A percentile compares a stretch with the other conserved stretches of the same genome.
Evolutionary conservation across 2,329 filamentous ascomycete species (phyloP).

Genomic region (Botrytis sinoallii): DNA sequence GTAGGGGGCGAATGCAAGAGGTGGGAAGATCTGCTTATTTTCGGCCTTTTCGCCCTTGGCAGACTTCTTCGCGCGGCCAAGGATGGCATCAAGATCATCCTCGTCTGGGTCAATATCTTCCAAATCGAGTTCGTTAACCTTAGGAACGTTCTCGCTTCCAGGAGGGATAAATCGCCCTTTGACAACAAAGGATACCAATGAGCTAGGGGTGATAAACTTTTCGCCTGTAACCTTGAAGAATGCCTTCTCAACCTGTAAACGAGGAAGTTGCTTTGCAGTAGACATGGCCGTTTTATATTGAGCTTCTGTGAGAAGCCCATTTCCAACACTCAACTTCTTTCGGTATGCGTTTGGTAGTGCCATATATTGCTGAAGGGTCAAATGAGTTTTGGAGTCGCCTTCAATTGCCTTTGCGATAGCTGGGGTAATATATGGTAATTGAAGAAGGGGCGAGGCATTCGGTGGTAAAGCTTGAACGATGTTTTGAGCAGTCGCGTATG

Average conservation of each 20-base stretch:
- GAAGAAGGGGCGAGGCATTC: conserved; percentile 79
- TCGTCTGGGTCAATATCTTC: conserved; percentile 91
- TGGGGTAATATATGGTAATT: conserved; percentile 82
- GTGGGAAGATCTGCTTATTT: conserved; percentile 68
- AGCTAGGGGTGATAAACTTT: conserved; percentile 85
- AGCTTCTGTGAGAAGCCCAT: conserved; percentile 66
- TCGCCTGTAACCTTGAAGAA: conserved; percentile 99
- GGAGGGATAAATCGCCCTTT: conserved; percentile 94
- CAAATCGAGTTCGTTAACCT: conserved; percentile 73
- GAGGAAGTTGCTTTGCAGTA: conserved; percentile 81
- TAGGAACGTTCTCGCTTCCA: conserved; percentile 70
- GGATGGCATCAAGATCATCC: conserved; percentile 82
- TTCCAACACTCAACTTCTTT: conserved; percentile 66
- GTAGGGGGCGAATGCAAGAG: conserved; percentile 86
- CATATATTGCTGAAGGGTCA: conserved; percentile 87
- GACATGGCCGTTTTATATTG: conserved; percentile 74
- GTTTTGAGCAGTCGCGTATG: conserved; percentile 79
- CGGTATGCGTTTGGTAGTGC: conserved; percentile 72
- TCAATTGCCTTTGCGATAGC: conserved; percentile 65
- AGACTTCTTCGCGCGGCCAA: conserved; percentile 68
- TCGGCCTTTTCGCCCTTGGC: conserved; percentile 61
- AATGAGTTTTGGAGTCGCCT: conserved; percentile 69
- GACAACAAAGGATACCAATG: conserved; percentile 88
- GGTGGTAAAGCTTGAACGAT: conserved; percentile 88
- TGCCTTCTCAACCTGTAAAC: conserved; percentile 80